Percentiles rank a stretch among this genome's conserved stretches.
Evolutionary conservation across 2,329 filamentous ascomycete genomes (phyloP).

Genomic region (Penicillium sclerotiorum): DNA sequence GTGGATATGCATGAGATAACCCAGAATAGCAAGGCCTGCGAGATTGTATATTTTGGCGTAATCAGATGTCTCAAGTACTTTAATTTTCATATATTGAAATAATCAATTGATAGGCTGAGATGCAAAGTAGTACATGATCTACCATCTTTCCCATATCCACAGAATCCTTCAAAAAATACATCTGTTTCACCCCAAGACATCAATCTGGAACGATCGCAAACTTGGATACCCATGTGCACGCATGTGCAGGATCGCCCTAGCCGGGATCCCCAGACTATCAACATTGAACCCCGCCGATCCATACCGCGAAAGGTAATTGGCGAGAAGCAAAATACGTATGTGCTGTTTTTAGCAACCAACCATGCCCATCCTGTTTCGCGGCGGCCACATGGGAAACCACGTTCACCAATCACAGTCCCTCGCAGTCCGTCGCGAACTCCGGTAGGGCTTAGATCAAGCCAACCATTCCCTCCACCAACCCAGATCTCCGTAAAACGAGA

Average conservation of each 20-base stretch:
- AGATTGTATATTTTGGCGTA: no score
- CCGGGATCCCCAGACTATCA: background rate
- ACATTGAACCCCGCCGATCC: background rate
- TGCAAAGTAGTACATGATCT: no score
- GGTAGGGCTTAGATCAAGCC: background rate
- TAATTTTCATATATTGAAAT: no score
- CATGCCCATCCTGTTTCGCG: background rate
- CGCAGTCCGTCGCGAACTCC: background rate
- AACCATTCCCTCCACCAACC: no score
- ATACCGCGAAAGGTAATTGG: background rate
- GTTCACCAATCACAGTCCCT: background rate
- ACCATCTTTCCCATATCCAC: no score
- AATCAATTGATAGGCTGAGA: no score
- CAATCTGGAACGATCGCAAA: background rate
- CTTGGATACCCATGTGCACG: no score
- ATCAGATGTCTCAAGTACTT: no score
- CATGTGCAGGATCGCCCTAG: background rate
- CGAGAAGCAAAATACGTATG: background rate
- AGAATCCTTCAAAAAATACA: background rate
- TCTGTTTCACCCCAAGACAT: no score
- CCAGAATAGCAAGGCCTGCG: no score
- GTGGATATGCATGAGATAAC: no score
- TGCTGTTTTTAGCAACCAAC: constrained; percentile 6
- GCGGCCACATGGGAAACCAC: background rate
- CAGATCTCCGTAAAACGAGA: no score